phyloP scores from a whole-genome alignment of 2,329 filamentous ascomycete genomes.

The Sclerotinia nivalis region DNA sequence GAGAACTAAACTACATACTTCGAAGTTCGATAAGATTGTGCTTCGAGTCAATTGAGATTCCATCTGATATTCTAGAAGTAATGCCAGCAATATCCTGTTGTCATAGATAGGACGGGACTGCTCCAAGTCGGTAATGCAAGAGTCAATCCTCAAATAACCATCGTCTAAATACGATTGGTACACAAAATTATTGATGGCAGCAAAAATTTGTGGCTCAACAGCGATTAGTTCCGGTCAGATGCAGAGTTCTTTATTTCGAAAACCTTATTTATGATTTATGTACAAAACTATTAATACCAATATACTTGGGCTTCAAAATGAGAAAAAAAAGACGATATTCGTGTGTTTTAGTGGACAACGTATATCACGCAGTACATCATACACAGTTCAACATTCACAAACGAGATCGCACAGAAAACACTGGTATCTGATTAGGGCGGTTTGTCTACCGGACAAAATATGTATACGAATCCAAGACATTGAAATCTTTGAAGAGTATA shows the following conservation, averaged over 20 bases:
- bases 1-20: not conserved
- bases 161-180: not conserved
- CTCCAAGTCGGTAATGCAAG: not conserved
- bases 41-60: not conserved
- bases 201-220: not conserved
- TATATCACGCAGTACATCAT: not conserved
- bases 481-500: no score
- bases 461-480: no score
- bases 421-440: not conserved
- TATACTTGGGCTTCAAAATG: not conserved
- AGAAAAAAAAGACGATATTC: not conserved
- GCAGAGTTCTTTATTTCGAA: not conserved
- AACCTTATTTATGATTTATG: not conserved
- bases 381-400: not conserved
- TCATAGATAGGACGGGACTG: not conserved
- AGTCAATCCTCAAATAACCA: not conserved
- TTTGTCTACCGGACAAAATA: not conserved
- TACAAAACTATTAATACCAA: not conserved
- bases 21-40: not conserved
- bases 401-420: not conserved
- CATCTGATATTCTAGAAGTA: not conserved
- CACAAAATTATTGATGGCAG: not conserved
- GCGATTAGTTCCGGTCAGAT: not conserved
- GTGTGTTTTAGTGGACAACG: not conserved
- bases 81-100: not conserved